Evolutionary conservation across 257 asterid genomes (phyloP), one percentile per base, ranked within the genome.

Genomic region (Ehretia macrophylla): DNA sequence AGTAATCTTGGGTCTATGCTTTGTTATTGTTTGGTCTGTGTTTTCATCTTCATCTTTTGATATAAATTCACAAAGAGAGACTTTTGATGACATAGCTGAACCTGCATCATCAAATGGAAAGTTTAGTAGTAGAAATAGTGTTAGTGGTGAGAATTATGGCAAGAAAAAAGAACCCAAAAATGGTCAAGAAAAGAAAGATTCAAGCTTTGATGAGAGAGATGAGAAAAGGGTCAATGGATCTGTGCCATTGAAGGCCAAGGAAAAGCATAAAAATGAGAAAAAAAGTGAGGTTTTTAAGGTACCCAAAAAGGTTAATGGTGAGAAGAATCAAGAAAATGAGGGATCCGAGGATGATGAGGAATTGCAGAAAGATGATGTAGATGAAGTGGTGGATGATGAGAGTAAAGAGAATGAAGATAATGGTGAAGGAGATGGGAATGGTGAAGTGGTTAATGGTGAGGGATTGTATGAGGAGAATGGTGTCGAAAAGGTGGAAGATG

Each of bases 51-150:
- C 79, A 40, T 56, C 77, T 62, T 84, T 73, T 68, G 87, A 97
- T 0, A 95, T 92, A 9, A 71, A 82, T 37, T 84, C 82, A 57
- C 95, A 80, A 60, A 81, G 99, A 69, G 85, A 86, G 44, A 88
- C 86, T 55, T 92, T 92, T 59, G 98, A 91, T 72, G 95, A 84
- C 62, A 74, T 91, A 68, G 78, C 87, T 44, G 91, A 76, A 72
- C 95, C 97, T 8, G 67, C 77, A 3, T 79, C 93, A 58, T 77
- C 77, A 9, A 75, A 62, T 59, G 73, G 74, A 53, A 84, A 65
- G 76, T 56, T 45, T 1, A 61, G 59, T 59, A 52, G 20, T 9
- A n/a, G 23, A n/a, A 8, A 13, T 49, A 1, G 23, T 20, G 6
- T 20, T 42, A 42, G 14, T 3, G 67, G 66, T 42, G 76, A 50